Conservation (phyloP, 179 eudicot species). For the Pouteria campechiana region DNA sequence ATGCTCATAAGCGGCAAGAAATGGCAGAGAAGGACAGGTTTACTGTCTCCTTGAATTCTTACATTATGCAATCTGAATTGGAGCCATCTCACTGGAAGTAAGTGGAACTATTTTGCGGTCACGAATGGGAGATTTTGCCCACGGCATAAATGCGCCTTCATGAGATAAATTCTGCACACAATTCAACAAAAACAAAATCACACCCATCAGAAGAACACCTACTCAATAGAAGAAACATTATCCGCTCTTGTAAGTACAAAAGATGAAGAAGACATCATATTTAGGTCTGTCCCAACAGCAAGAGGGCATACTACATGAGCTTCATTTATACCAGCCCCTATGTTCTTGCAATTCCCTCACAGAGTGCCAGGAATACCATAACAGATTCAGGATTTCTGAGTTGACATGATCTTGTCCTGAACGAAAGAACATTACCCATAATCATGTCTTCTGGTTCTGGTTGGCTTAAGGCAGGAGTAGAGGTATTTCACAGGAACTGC, state of each 20-base stretch:
- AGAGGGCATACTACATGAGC: too few species aligned
- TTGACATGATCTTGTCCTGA: too few species aligned
- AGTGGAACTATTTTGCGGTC: constrained; percentile 8
- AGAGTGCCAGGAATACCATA: too few species aligned
- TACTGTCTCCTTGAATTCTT: constrained; percentile 1
- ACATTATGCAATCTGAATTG: background rate
- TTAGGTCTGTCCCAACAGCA: too few species aligned
- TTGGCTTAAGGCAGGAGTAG: too few species aligned
- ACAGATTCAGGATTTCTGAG: too few species aligned
- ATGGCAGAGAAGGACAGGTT: background rate
- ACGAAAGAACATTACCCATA: too few species aligned
- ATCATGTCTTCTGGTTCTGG: too few species aligned
- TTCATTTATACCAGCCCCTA: too few species aligned
- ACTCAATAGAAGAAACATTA: background rate
- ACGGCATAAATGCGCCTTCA: constrained; percentile 18
- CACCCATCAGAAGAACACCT: background rate
- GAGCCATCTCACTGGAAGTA: background rate
- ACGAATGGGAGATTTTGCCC: constrained; percentile 10
- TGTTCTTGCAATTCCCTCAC: too few species aligned
- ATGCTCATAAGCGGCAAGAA: background rate
- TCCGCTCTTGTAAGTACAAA: background rate
- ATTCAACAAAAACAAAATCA: background rate
- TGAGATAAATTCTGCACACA: constrained; percentile 4
- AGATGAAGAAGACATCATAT: background rate
- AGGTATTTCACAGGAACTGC: too few species aligned